Evolutionary conservation across 2,329 filamentous ascomycete genomes (phyloP).

Genomic region (Lojkania enalia): DNA sequence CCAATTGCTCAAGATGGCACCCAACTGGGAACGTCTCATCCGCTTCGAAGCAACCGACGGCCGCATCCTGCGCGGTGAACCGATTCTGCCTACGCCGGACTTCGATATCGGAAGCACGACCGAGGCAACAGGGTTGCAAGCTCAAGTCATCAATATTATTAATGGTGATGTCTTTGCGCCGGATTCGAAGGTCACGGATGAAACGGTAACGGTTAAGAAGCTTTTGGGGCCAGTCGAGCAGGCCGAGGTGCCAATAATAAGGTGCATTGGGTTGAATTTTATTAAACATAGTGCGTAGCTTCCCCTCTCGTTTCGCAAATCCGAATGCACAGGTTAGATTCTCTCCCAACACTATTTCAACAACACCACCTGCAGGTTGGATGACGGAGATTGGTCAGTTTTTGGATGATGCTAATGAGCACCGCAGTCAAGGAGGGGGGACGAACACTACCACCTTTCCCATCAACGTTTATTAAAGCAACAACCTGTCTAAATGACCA

Average conservation of each 20-base stretch:
- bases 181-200: slow-evolving; percentile 56
- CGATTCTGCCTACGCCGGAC: slow-evolving; percentile 49
- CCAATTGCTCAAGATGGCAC: background rate
- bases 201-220: slow-evolving; percentile 57
- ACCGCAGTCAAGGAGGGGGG: slow-evolving; percentile 58
- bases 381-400: too few species aligned
- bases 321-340: too few species aligned
- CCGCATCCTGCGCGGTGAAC: slow-evolving; percentile 56
- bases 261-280: slow-evolving; percentile 65
- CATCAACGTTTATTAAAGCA: slow-evolving; percentile 57
- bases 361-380: too few species aligned
- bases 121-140: slow-evolving; percentile 54
- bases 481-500: slow-evolving; percentile 46
- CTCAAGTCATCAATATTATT: slow-evolving; percentile 52
- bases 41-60: slow-evolving; percentile 59
- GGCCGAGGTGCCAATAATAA: slow-evolving; percentile 58
- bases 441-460: slow-evolving; percentile 54
- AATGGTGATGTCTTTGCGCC: slow-evolving; percentile 57
- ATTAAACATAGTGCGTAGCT: slow-evolving; percentile 55
- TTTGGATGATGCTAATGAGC: too few species aligned
- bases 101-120: slow-evolving; percentile 57
- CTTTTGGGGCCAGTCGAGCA: slow-evolving; percentile 57
- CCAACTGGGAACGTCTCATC: slow-evolving; percentile 56
- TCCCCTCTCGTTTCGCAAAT: too few species aligned
- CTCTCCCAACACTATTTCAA: too few species aligned